Base-by-base conservation (phyloP, 192 early-diverging fungal species). In the Coemansia sp. region DNA sequence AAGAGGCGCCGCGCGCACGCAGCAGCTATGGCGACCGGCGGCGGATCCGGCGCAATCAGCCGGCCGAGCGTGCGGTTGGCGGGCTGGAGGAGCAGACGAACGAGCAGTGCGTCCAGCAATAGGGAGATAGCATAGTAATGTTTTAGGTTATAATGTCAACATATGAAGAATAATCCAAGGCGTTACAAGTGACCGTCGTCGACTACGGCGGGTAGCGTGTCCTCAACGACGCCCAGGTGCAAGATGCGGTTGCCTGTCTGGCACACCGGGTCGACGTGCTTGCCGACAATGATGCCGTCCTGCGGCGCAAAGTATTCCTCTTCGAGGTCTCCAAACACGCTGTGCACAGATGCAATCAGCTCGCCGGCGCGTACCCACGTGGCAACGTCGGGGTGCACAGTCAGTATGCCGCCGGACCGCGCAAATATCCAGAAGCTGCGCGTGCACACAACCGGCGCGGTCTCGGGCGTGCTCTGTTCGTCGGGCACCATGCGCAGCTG, bases 301-400 rank as follows among this genome's bases (percentile, higher is more conserved):
- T 84, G 80, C 1, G 93, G 91, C 43, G 89, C 86, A 83, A 82
- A 93, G 54, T 93, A 91, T 59, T 87, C 85, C 35, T 93, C 89
- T 25, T 90, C 88, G 43, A 93, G 82, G 58, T 89, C 88, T 11
- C 93, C 93, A 80, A 95, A 95, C 44, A 95, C 90, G 52, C 90
- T 92, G 63, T 92, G 88, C 60, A 95, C 80, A 5, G 88, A 81
- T 0, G 93, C 93, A 82, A 95, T 93, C 40, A 90, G 51, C 30
- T 90, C 88, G 47, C 91, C 92, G 48, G 93, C 92, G 32, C 83
- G 79, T 22, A 95, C 85, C 56, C 89, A 87, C 1, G 87, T 89
- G 74, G 91, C 92, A 9, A 95, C 86, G 45, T 81, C 81, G 0
- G 93, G 93, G 31, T 89, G 82, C 3, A 95, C 93, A 27, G 91